Evolutionary conservation across 306 rosid genomes (phyloP).

Genomic region (Begonia peltatifolia): DNA sequence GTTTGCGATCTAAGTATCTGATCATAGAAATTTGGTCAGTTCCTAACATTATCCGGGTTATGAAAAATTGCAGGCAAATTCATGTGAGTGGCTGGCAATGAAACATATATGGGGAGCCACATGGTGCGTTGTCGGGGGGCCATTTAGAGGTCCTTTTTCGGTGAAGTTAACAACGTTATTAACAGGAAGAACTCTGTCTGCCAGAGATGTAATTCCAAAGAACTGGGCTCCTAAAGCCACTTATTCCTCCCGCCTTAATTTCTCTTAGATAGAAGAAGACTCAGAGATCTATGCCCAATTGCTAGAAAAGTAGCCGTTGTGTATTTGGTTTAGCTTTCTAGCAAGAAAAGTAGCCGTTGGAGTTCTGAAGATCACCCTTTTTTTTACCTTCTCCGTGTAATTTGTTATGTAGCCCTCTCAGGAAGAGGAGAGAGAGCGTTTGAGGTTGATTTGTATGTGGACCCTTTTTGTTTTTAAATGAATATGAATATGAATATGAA

Average conservation of each 20-base stretch:
- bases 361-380: constrained; percentile 23
- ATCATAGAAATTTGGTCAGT: too few species aligned
- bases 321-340: too few species aligned
- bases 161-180: constrained; percentile 61
- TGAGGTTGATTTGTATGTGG: constrained; percentile 11
- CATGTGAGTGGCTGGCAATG: constrained; percentile 66
- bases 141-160: constrained; percentile 79
- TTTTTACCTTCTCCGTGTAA: constrained; percentile 5
- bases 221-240: constrained; percentile 77
- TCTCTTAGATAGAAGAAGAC: constrained; percentile 11
- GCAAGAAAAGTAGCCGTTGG: constrained; percentile 18
- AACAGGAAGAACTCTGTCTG: constrained; percentile 40
- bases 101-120: constrained; percentile 86
- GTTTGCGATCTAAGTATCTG: too few species aligned
- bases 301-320: constrained; percentile 2
- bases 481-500: constrained; percentile 11
- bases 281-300: background rate
- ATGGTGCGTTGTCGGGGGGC: constrained; percentile 55
- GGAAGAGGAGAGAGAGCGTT: constrained; percentile 70
- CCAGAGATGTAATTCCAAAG: constrained; percentile 58
- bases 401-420: constrained; percentile 54
- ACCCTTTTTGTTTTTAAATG: background rate
- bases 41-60: too few species aligned
- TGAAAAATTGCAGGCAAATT: constrained; percentile 37
- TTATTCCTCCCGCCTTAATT: constrained; percentile 57